Conservation (phyloP, 2,329 filamentous ascomycete species). For the Cladosporium sp. region DNA sequence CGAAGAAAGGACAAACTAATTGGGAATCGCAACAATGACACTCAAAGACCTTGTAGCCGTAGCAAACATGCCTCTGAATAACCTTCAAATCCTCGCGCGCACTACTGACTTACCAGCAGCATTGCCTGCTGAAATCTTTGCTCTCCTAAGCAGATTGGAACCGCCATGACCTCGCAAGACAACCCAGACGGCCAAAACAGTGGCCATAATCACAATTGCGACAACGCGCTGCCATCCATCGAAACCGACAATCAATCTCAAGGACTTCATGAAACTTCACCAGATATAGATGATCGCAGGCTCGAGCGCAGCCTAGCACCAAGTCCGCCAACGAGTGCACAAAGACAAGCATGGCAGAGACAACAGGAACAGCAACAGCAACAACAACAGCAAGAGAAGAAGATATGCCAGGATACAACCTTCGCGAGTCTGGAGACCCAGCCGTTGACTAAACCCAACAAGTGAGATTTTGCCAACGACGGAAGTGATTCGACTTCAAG, state of each 20-base stretch:
- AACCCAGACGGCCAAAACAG: background rate
- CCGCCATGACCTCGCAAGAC: background rate
- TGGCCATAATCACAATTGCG: background rate
- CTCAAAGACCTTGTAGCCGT: no score
- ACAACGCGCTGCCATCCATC: background rate
- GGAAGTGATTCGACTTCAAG: no score
- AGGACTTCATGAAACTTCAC: no score
- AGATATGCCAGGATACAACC: no score
- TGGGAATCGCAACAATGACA: background rate
- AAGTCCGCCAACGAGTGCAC: background rate
- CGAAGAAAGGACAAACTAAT: no score
- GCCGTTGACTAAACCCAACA: no score
- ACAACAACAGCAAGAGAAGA: no score
- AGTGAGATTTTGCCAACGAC: no score
- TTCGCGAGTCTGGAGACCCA: no score
- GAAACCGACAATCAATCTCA: background rate
- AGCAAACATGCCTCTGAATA: background rate
- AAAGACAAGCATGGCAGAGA: background rate
- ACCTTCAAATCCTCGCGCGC: background rate
- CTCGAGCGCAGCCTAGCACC: constrained; percentile 7
- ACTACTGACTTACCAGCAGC: background rate
- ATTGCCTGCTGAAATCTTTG: no score
- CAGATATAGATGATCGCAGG: no score
- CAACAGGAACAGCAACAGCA: background rate
- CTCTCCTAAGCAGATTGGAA: background rate